Conservation (phyloP, 768 basidiomycete genomes). For the Auricularia sp. region DNA sequence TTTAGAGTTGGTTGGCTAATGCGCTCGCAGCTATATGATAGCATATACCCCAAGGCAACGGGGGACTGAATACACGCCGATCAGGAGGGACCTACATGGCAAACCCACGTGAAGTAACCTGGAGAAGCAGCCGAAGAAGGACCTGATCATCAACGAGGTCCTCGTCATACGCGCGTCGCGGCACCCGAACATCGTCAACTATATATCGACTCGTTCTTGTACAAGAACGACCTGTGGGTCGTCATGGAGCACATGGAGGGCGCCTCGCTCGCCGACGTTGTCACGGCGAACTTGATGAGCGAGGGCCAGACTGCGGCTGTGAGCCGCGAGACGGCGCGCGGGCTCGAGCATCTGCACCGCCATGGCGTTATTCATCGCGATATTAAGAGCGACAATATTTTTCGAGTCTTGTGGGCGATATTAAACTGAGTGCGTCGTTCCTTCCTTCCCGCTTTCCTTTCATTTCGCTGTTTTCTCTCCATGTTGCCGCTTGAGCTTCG, state of each 20-base stretch:
- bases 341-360: constrained; percentile 86
- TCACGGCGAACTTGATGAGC: constrained; percentile 91
- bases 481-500: no score
- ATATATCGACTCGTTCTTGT: constrained; percentile 90
- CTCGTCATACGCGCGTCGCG: constrained; percentile 95
- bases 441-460: no score
- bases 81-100: constrained; percentile 98
- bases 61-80: no score
- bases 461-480: no score
- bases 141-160: constrained; percentile 99
- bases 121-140: constrained; percentile 99
- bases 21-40: no score
- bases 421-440: constrained; percentile 82
- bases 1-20: no score
- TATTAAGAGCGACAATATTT: constrained; percentile 97
- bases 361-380: constrained; percentile 98
- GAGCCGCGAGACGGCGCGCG: constrained; percentile 84
- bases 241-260: constrained; percentile 99
- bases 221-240: constrained; percentile 98
- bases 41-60: no score
- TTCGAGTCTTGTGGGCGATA: constrained; percentile 91
- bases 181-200: constrained; percentile 99
- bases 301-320: constrained; percentile 94
- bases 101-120: constrained; percentile 99
- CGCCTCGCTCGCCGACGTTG: constrained; percentile 87